These are phyloP conservation scores for Cadophora sp. DNA, from an alignment of 2,329 filamentous ascomycete species.

Conservation along the genomic window DNA sequence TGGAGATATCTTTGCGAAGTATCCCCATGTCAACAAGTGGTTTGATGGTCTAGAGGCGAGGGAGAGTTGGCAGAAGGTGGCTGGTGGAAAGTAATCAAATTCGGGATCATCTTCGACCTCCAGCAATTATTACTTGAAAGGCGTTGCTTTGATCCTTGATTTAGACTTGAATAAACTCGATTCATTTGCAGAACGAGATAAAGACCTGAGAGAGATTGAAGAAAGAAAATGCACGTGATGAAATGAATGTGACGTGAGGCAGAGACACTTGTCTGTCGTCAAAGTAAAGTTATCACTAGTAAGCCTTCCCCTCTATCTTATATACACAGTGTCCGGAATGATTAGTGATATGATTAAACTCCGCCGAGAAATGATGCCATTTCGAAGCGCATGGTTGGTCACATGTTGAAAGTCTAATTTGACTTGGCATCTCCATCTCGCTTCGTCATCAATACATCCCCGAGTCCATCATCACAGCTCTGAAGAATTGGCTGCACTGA, in stretches of 20 bases:
- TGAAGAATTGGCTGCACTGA: neutral
- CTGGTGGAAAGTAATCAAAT: slow-evolving; percentile 1
- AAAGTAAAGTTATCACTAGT: no score
- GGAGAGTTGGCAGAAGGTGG: slow-evolving; percentile 34
- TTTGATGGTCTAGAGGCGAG: slow-evolving; percentile 30
- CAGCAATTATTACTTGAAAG: neutral
- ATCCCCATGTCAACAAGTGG: slow-evolving; percentile 35
- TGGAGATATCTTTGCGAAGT: slow-evolving; percentile 31
- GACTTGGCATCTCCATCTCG: neutral
- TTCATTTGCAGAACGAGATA: neutral
- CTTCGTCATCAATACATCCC: neutral
- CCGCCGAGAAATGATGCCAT: slow-evolving; percentile 4
- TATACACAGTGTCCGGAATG: neutral
- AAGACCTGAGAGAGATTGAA: neutral
- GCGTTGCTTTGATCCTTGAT: neutral
- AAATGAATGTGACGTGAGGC: neutral
- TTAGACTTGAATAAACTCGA: neutral
- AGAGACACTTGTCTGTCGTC: neutral
- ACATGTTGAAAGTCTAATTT: neutral
- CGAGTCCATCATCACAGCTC: neutral
- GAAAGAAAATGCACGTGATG: neutral
- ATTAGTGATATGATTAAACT: neutral
- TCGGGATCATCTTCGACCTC: neutral
- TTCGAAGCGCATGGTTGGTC: neutral
- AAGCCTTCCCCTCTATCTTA: neutral